phyloP scores from a whole-genome alignment of 1,284 basidiomycete genomes.

The Erythrobasidium hasegawianum region DNA sequence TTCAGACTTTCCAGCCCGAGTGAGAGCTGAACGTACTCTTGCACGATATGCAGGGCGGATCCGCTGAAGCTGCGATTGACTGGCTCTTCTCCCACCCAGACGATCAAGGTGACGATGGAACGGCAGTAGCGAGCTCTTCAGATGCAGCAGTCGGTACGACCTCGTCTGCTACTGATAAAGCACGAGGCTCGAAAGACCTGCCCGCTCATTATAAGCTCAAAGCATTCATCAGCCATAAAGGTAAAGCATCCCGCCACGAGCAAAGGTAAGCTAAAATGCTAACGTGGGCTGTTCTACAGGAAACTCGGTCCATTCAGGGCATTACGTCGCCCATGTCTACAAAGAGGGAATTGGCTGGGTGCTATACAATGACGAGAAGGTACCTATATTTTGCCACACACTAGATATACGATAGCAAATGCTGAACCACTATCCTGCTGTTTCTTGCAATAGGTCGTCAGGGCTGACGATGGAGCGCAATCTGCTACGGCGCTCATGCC shows the following conservation, averaged over 20 bases:
- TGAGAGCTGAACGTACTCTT: no score
- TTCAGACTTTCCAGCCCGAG: no score
- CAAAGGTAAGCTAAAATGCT: no score
- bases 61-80: conserved; percentile 81
- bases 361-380: conserved; percentile 77
- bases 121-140: no score
- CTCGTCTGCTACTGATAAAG: conserved; percentile 34
- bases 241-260: no score
- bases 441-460: conserved; percentile 60
- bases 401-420: not conserved
- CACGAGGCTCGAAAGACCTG: conserved; percentile 49
- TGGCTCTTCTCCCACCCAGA: conserved; percentile 97
- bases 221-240: conserved; percentile 95
- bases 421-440: not conserved
- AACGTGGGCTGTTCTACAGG: no score
- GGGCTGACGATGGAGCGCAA: conserved; percentile 61
- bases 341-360: conserved; percentile 48
- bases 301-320: conserved; percentile 87
- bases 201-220: conserved; percentile 78
- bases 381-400: conserved; percentile 2
- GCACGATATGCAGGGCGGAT: conserved; percentile 62
- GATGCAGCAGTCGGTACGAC: conserved; percentile 37
- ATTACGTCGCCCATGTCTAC: conserved; percentile 81
- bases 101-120: conserved; percentile 66
- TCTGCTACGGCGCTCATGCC: conserved; percentile 68